phyloP scores from a whole-genome alignment of 2,329 filamentous ascomycete species.

The Pseudocercospora macadamiae region DNA sequence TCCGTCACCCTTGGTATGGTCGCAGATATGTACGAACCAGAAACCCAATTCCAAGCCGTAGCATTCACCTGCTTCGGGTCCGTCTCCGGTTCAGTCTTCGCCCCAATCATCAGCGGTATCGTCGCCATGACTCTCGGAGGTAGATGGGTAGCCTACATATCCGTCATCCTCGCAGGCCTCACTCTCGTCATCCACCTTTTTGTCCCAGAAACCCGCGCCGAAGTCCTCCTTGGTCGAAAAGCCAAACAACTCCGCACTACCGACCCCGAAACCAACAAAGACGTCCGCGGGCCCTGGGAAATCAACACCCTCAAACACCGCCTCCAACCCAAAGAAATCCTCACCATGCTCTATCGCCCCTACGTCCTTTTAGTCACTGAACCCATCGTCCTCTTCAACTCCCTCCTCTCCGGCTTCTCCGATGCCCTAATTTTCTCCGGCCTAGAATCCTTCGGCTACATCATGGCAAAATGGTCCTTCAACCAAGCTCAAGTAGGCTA shows the following conservation, averaged over 20 bases:
- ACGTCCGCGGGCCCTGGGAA: constrained; percentile 75
- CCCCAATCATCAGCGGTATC: constrained; percentile 38
- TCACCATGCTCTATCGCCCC: constrained; percentile 62
- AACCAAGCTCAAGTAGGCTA: constrained; percentile 59
- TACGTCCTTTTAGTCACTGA: constrained; percentile 75
- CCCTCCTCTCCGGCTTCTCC: constrained; percentile 71
- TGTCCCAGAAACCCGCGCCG: constrained; percentile 77
- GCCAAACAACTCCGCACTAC: constrained; percentile 68
- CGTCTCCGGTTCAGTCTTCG: constrained; percentile 37
- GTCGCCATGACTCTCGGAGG: constrained; percentile 56
- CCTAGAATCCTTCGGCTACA: constrained; percentile 69
- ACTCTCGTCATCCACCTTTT: constrained; percentile 62
- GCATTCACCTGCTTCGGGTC: constrained; percentile 53
- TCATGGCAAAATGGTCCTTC: constrained; percentile 67
- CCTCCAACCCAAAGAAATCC: constrained; percentile 44
- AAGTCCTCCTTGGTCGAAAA: constrained; percentile 73
- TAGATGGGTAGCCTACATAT: constrained; percentile 83
- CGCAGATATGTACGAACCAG: constrained; percentile 63
- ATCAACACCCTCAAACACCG: constrained; percentile 47
- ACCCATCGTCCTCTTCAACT: constrained; percentile 72
- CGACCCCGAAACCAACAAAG: constrained; percentile 43
- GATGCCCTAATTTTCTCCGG: constrained; percentile 80
- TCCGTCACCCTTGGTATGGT: constrained; percentile 67
- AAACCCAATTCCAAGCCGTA: constrained; percentile 62
- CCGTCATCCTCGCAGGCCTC: constrained; percentile 74